Evolutionary conservation across 306 rosid genomes (phyloP).

Genomic region (Trichosanthes truncata): DNA sequence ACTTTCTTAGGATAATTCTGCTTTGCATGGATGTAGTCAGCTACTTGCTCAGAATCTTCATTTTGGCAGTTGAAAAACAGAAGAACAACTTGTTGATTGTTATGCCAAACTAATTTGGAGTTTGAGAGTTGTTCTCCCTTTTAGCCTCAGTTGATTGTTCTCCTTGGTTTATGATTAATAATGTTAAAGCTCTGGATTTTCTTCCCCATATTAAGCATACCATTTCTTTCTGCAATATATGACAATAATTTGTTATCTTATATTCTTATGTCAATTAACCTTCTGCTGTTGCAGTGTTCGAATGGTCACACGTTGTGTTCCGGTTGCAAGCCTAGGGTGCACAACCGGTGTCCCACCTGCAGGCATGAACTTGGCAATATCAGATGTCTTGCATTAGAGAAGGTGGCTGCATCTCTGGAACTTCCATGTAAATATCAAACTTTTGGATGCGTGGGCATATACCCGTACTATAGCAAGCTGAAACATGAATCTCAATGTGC

Average conservation of each 20-base stretch:
- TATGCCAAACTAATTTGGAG: background rate
- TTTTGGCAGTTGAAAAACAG: background rate
- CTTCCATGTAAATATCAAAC: conserved; percentile 86
- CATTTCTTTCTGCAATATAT: background rate
- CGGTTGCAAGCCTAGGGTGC: conserved; percentile 89
- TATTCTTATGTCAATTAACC: background rate
- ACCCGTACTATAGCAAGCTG: conserved; percentile 87
- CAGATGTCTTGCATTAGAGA: conserved; percentile 88
- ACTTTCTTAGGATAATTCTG: background rate
- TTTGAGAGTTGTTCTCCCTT: background rate
- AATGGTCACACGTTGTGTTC: conserved; percentile 95
- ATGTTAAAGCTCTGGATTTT: background rate
- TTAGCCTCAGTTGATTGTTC: background rate
- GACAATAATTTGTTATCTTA: background rate
- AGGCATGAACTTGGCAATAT: conserved; percentile 91
- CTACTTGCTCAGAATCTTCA: background rate
- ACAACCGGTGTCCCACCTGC: conserved; percentile 93
- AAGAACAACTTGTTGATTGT: background rate
- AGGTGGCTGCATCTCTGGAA: conserved; percentile 88
- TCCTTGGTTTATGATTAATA: background rate
- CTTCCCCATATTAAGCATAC: background rate
- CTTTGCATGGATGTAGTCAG: background rate
- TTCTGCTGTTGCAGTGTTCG: conserved; percentile 56
- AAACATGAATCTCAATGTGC: conserved; percentile 83
- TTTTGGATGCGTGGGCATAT: conserved; percentile 73